Evolutionary conservation across 768 basidiomycete genomes (phyloP).

Genomic region (Roridomyces roridus): DNA sequence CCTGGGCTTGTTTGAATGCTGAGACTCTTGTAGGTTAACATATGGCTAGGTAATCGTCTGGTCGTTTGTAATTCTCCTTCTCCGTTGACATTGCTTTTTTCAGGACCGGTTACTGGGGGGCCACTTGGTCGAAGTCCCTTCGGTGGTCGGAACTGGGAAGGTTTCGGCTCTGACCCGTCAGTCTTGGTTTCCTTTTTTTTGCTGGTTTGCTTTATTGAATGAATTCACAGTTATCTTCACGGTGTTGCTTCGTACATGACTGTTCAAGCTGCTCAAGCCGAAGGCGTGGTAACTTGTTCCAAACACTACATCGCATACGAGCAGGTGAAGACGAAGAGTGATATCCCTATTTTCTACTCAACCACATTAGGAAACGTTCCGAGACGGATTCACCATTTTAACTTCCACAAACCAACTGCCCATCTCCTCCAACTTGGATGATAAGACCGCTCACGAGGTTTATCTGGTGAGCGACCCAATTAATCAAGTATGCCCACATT

Average conservation of each 20-base stretch:
- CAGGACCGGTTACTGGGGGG: slow-evolving; percentile 11
- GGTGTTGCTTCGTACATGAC: slow-evolving; percentile 16
- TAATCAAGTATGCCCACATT: neutral
- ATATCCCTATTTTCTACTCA: no score
- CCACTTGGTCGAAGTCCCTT: slow-evolving; percentile 5
- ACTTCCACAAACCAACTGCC: slow-evolving; percentile 6
- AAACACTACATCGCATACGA: slow-evolving; percentile 16
- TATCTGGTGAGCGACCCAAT: slow-evolving; percentile 1
- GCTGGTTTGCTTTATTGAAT: neutral
- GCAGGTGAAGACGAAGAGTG: neutral
- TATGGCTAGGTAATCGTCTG: no score
- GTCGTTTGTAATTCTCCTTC: no score
- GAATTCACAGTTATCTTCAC: slow-evolving; percentile 3
- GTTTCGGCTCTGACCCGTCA: slow-evolving; percentile 16
- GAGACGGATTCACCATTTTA: slow-evolving; percentile 5
- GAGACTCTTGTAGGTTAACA: no score
- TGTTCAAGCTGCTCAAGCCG: neutral
- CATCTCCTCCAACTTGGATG: slow-evolving; percentile 16
- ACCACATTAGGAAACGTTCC: slow-evolving; percentile 9
- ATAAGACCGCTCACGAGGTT: slow-evolving; percentile 13
- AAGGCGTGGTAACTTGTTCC: slow-evolving; percentile 11
- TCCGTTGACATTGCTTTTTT: no score
- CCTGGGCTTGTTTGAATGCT: no score
- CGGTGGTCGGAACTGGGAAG: slow-evolving; percentile 12
- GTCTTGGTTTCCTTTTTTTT: neutral